Base-by-base conservation (phyloP, 495 filamentous ascomycete genomes). In the Cercophora samala region DNA sequence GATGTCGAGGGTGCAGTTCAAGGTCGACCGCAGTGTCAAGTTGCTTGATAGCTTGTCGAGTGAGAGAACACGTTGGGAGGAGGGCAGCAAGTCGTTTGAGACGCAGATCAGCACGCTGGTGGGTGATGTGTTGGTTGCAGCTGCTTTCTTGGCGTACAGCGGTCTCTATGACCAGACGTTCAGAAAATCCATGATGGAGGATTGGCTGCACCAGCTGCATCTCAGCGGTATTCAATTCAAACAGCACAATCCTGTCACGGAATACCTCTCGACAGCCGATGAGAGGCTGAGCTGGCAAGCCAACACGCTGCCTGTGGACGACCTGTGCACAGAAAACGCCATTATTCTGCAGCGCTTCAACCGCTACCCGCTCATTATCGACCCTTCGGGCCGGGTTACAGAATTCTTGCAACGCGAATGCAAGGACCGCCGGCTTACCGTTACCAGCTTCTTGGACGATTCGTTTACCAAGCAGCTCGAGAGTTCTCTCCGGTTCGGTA, bases 161-260 rank as follows among this genome's bases (percentile, higher is more conserved):
- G 95, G 95, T 79, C 90, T 97, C 64, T 99, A 96, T 71, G 95
- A 99, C 75, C 95, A 99, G 75, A 93, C 95, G 70, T 97, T 96
- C 86, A 89, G 95, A 54, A 97, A 97, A 79, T 87, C 88, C 32
- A 97, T 99, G 95, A 85, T 92, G 78, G 96, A 98, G 69, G 95
- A 98, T 73, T 99, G 95, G 95, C 82, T 95, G 18, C 87, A 93
- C 67, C 96, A 99, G 70, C 85, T 99, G 64, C 87, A 89, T 51
- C 85, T 94, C 53, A 97, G 95, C 18, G 93, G 93, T 55, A 92
- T 99, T 75, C 85, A 86, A 73, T 96, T 89, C 87, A 99, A 98
- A 81, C 84, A 89, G 66, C 92, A 91, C 73, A 98, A 98, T 73
- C 93, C 95, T 5, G 85, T 98, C 42, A 97, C 95, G 0, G 95